Percentiles rank a stretch among this genome's conserved stretches.
Evolutionary conservation across 2,329 filamentous ascomycete species (phyloP).

Genomic region (Microcyclospora tardicrescens): DNA sequence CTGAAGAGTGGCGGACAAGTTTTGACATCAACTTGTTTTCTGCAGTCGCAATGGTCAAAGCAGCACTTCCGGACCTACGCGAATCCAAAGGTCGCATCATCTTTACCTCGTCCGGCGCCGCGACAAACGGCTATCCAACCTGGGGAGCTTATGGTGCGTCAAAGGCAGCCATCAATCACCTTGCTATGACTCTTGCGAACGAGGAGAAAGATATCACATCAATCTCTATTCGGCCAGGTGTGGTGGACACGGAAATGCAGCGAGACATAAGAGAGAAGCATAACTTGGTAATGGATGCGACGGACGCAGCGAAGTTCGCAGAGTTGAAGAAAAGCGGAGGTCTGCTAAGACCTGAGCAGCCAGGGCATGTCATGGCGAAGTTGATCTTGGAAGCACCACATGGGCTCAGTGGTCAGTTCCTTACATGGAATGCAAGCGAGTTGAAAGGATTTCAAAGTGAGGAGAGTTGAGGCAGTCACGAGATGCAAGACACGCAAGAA

Average conservation of each 20-base stretch:
- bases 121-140: constrained; percentile 49
- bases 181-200: constrained; percentile 56
- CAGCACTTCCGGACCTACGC: constrained; percentile 56
- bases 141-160: constrained; percentile 75
- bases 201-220: constrained; percentile 69
- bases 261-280: constrained; percentile 64
- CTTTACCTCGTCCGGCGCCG: constrained; percentile 69
- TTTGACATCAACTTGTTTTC: constrained; percentile 87
- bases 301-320: constrained; percentile 52
- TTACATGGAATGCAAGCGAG: constrained; percentile 41
- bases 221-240: constrained; percentile 62
- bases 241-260: constrained; percentile 86
- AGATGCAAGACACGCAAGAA: not conserved
- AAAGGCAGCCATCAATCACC: constrained; percentile 73
- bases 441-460: constrained; percentile 17
- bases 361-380: constrained; percentile 73
- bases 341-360: constrained; percentile 61
- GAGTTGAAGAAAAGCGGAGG: constrained; percentile 56
- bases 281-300: constrained; percentile 44
- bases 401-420: constrained; percentile 62
- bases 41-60: constrained; percentile 63
- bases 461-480: not conserved
- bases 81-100: constrained; percentile 57
- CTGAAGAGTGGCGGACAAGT: constrained; percentile 59
- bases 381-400: constrained; percentile 53